These are phyloP conservation scores for Neospora caninum DNA, from an alignment of 169 alveolate genomes.

Conservation along the genomic window DNA sequence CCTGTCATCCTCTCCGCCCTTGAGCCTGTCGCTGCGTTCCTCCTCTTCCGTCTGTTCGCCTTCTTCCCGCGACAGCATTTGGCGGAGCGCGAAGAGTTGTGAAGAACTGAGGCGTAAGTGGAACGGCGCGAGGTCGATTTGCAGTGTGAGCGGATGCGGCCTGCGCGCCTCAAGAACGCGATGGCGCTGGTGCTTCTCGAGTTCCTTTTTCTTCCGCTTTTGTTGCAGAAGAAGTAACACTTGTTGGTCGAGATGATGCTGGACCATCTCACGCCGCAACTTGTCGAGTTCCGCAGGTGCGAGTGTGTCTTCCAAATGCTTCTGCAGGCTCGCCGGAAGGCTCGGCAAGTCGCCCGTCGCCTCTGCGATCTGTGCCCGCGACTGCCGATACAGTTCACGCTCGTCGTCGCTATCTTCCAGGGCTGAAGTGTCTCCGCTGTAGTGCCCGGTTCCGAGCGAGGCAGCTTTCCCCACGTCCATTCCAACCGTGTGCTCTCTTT, in stretches of 20 bases:
- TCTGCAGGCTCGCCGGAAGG: neutral
- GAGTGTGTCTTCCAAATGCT: neutral
- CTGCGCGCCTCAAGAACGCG: neutral
- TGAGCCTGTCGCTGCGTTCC: neutral
- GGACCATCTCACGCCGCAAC: neutral
- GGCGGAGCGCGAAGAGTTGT: neutral
- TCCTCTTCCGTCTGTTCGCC: neutral
- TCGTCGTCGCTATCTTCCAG: neutral
- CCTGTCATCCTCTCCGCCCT: neutral
- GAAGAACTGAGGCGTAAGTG: slow-evolving; percentile 4
- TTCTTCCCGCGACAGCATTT: neutral
- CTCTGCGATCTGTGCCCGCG: neutral
- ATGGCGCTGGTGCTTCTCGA: neutral
- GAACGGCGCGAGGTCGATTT: neutral
- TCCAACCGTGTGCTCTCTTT: neutral
- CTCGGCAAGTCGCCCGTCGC: neutral
- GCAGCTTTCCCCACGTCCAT: neutral
- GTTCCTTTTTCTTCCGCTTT: neutral
- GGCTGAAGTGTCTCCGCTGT: neutral
- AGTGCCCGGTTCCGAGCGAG: neutral
- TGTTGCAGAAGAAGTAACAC: neutral
- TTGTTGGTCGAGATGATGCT: neutral
- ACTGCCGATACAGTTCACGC: neutral
- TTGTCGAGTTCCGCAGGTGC: neutral
- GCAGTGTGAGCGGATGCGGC: neutral